Base-by-base conservation (phyloP, 805 yeast species). In the Pichia cephalocereana region DNA sequence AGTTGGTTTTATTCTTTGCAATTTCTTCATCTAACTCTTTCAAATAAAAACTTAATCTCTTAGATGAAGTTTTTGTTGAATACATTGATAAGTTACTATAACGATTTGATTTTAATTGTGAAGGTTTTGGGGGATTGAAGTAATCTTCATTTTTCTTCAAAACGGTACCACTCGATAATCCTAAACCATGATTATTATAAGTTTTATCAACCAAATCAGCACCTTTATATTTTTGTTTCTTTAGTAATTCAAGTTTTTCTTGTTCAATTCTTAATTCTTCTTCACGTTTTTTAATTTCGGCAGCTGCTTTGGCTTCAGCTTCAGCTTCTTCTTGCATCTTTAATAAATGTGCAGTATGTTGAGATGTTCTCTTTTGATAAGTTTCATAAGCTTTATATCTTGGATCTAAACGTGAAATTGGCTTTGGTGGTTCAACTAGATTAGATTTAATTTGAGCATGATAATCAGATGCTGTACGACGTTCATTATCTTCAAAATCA, bases 1-100 rank as follows among this genome's bases (percentile, higher is more conserved):
- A 28, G 2, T 36, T 19, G 12, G 43, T 40, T 10, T 26, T 11
- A 26, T 23, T 48, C 32, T 48, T 55, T 12, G 41, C 50, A 43
- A 55, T 52, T 51, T 55, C 55, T 19, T 50, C 52, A 38, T 52
- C 56, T 14, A 54, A 32, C 18, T 55, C 61, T 40, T 65, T 69
- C 49, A 75, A 52, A 39, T 70, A 68, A 18, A 70, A 66, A 18
- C 75, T 76, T 57, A 83, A 69, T 58, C 83, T 82, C 38, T 74
- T 75, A 54, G 75, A 82, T 0, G 87, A 80, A 42, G 74, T 77
- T 52, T 75, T 79, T 3, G 89, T 79, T 0, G 90, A 83, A 56
- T 82, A 81, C 64, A 82, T 68, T 0, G 89, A 82, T 40, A 84
- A 63, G n/a, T 84, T 84, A 32, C 87, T 80, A 46, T 82, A 68